Conservation (phyloP, 176 grass and related monocot species). For the Chrysopogon serrulatus region DNA sequence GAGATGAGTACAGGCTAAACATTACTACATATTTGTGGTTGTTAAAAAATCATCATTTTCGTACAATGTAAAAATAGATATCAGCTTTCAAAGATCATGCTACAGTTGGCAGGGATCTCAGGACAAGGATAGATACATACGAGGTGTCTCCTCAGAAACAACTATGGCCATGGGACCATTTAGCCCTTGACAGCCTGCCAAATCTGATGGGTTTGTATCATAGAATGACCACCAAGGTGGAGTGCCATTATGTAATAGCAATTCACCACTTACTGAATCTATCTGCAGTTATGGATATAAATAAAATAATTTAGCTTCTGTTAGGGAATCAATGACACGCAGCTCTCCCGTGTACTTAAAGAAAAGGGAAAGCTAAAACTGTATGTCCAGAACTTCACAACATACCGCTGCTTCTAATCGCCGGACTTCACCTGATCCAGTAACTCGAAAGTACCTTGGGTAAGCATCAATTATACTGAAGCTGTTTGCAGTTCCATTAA, state of each 20-base stretch:
- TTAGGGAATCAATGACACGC: background rate
- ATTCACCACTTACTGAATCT: slow-evolving; percentile 68
- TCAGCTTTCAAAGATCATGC: background rate
- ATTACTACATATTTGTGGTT: background rate
- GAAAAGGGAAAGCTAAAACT: background rate
- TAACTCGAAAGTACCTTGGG: slow-evolving; percentile 88
- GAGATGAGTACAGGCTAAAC: background rate
- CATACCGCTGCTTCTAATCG: slow-evolving; percentile 71
- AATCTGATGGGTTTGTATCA: slow-evolving; percentile 54
- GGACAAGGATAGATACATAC: slow-evolving; percentile 45
- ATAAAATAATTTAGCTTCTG: slow-evolving; percentile 1
- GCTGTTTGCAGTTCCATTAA: slow-evolving; percentile 61
- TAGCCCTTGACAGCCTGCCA: slow-evolving; percentile 58
- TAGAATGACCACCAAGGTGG: slow-evolving; percentile 93
- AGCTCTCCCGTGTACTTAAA: background rate
- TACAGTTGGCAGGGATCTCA: background rate
- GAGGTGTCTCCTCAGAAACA: slow-evolving; percentile 97
- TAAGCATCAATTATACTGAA: slow-evolving; percentile 84
- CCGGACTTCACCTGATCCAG: slow-evolving; percentile 95
- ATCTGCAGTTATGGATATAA: slow-evolving; percentile 41
- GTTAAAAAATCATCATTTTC: background rate
- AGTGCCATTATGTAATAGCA: slow-evolving; percentile 66
- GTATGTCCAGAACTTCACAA: background rate
- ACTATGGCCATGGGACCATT: slow-evolving; percentile 88
- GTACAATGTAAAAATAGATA: background rate